Evolutionary conservation across 2,329 filamentous ascomycete genomes (phyloP).

Genomic region (Penicillium rolfsii): DNA sequence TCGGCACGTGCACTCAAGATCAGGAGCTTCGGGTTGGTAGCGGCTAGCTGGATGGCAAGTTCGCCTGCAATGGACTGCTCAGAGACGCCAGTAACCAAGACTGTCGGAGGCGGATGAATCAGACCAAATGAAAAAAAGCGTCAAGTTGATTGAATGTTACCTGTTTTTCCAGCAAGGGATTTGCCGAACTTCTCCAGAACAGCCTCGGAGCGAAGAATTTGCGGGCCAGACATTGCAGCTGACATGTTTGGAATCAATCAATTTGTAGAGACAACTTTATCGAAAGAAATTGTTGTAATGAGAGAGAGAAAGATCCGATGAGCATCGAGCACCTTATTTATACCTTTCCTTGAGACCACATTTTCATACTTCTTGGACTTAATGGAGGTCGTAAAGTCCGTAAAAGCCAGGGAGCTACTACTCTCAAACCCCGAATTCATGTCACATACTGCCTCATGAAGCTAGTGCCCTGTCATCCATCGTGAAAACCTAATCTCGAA

Average conservation of each 20-base stretch:
- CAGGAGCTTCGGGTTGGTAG: constrained; percentile 25
- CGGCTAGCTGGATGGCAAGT: constrained; percentile 27
- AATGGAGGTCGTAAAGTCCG: background rate
- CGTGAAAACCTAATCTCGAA: background rate
- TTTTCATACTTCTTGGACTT: background rate
- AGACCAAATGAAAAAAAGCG: background rate
- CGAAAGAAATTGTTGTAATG: background rate
- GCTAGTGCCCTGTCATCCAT: constrained; percentile 14
- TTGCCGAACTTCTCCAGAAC: constrained; percentile 27
- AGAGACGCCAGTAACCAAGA: constrained; percentile 32
- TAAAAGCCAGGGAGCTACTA: background rate
- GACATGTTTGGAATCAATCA: background rate
- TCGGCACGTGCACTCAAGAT: constrained; percentile 28
- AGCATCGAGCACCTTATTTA: background rate
- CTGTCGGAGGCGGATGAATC: constrained; percentile 1
- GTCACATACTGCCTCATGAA: background rate
- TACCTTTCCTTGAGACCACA: background rate
- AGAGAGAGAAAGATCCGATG: background rate
- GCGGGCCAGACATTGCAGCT: constrained; percentile 15
- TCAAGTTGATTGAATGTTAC: constrained; percentile 5
- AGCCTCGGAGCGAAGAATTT: constrained; percentile 25
- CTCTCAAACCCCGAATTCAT: background rate
- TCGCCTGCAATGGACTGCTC: constrained; percentile 30
- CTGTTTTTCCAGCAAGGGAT: constrained; percentile 24
- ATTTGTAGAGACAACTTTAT: background rate